phyloP scores from a whole-genome alignment of 306 rosid species.

The Vigna trinervia region DNA sequence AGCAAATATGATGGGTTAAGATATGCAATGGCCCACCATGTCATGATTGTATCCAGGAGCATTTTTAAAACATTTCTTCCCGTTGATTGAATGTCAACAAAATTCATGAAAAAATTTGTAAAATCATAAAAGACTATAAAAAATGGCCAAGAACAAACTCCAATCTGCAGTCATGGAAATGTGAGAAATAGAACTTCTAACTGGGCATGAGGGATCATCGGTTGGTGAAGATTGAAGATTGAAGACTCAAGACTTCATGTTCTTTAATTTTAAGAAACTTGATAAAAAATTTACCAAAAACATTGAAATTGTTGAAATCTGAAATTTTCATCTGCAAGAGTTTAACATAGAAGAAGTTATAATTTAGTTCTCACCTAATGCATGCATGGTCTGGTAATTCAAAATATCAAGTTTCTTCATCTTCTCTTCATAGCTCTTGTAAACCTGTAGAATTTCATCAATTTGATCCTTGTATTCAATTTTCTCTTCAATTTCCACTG shows the following conservation, averaged over 20 bases:
- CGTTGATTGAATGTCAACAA: background rate
- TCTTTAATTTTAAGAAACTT: background rate
- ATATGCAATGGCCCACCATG: conserved; percentile 47
- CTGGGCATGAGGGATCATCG: conserved; percentile 9
- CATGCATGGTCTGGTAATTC: conserved; percentile 90
- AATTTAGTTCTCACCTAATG: conserved; percentile 63
- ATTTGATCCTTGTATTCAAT: conserved; percentile 61
- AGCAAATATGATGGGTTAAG: conserved; percentile 39
- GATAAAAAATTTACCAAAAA: conserved; percentile 27
- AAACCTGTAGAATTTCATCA: conserved; percentile 66
- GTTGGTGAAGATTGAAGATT: background rate
- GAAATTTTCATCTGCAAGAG: conserved; percentile 22
- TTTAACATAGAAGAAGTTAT: conserved; percentile 19
- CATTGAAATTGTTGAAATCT: background rate
- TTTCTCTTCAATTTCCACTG: conserved; percentile 63
- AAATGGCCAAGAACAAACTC: background rate
- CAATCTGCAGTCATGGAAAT: conserved; percentile 26
- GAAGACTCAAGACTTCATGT: conserved; percentile 14
- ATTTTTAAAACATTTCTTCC: background rate
- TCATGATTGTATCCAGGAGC: conserved; percentile 7
- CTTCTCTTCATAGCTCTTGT: conserved; percentile 68
- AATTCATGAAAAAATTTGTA: background rate
- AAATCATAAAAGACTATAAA: background rate
- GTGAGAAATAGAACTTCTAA: background rate
- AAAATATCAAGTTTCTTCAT: conserved; percentile 83